Conservation (phyloP, 139 green algal genomes). For the Chloropicon primus region DNA sequence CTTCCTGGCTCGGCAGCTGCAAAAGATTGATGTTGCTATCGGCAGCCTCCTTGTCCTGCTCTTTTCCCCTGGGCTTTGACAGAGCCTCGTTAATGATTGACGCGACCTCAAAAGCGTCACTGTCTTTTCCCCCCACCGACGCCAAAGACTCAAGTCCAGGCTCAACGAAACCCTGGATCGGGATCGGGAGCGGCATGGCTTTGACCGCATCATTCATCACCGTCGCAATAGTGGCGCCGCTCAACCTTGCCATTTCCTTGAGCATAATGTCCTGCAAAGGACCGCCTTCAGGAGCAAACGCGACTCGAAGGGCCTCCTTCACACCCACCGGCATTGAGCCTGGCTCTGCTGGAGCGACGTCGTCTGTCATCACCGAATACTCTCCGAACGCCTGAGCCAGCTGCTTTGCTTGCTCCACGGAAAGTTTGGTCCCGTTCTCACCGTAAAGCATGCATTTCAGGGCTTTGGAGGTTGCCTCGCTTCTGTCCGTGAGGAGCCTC, state of each 20-base stretch:
- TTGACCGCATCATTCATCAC: background rate
- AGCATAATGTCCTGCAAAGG: conserved; percentile 57
- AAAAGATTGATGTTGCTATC: background rate
- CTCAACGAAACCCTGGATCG: background rate
- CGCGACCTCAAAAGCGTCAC: background rate
- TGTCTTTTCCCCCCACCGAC: background rate
- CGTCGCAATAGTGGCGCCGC: background rate
- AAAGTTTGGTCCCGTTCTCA: conserved; percentile 18
- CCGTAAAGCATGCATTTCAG: conserved; percentile 66
- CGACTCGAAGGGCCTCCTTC: conserved; percentile 44
- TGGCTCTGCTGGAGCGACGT: no score
- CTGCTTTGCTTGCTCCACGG: conserved; percentile 28
- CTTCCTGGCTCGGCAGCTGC: background rate
- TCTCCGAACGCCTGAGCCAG: conserved; percentile 24
- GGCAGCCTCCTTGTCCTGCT: no score
- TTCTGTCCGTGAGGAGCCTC: conserved; percentile 68
- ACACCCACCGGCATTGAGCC: background rate
- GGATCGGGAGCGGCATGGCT: background rate
- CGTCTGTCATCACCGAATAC: conserved; percentile 27
- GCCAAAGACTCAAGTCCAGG: background rate
- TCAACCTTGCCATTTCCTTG: conserved; percentile 32
- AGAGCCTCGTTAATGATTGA: background rate
- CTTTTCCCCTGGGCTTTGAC: background rate
- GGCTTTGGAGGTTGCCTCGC: conserved; percentile 47
- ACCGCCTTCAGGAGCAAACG: conserved; percentile 42